These are phyloP conservation scores for Vitis hybrid DNA, from an alignment of 177 flowering plant genomes.

Conservation along the genomic window DNA sequence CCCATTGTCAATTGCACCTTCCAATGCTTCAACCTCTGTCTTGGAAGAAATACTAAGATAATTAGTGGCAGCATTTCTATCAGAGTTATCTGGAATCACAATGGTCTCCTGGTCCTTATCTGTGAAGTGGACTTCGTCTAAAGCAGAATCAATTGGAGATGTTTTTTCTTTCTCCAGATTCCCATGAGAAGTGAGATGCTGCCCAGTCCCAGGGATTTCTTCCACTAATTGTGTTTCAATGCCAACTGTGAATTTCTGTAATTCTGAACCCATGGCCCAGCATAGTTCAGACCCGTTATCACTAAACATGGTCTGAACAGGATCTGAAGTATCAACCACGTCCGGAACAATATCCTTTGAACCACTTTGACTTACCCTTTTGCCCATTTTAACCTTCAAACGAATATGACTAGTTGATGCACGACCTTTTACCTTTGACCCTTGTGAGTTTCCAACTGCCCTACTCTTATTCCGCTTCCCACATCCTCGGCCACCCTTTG, in stretches of 20 bases:
- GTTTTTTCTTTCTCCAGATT: conserved; percentile 11
- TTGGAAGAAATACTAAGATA: conserved; percentile 22
- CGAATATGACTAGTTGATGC: conserved; percentile 32
- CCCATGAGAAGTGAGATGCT: conserved; percentile 6
- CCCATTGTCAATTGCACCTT: conserved; percentile 27
- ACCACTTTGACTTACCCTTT: conserved; percentile 20
- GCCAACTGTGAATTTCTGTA: conserved; percentile 14
- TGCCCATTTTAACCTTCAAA: conserved; percentile 55
- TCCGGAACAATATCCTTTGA: conserved; percentile 22
- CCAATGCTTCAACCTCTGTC: conserved; percentile 24
- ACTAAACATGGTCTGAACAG: conserved; percentile 8
- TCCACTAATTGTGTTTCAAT: conserved; percentile 13
- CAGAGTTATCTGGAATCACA: conserved; percentile 19
- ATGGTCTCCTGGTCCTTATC: conserved; percentile 27
- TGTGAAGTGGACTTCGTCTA: conserved; percentile 16
- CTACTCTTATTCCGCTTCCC: conserved; percentile 25
- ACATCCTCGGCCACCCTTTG: conserved; percentile 22
- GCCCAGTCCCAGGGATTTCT: conserved; percentile 17
- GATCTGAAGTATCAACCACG: conserved; percentile 22
- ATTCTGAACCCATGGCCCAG: conserved; percentile 9
- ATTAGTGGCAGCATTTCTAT: conserved; percentile 21
- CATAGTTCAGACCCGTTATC: conserved; percentile 11
- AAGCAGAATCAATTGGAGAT: conserved; percentile 16
- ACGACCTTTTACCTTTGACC: conserved; percentile 22
- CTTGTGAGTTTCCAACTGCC: conserved; percentile 18